These are phyloP conservation scores for Penicillium sp. DNA, from an alignment of 2,329 filamentous ascomycete genomes.

Conservation along the genomic window DNA sequence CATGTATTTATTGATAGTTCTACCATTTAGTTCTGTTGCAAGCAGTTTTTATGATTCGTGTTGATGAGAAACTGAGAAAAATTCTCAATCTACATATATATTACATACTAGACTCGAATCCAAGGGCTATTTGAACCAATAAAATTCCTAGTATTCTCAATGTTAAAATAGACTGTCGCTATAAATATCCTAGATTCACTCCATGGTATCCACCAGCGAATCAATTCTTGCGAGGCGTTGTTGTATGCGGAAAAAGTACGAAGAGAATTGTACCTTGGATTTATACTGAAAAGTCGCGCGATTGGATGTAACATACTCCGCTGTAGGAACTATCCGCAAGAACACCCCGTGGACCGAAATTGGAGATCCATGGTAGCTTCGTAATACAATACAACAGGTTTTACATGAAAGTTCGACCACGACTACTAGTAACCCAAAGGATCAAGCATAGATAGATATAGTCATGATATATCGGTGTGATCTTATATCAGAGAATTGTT, in stretches of 20 bases:
- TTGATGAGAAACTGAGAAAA: background rate
- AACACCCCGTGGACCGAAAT: background rate
- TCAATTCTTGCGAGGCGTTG: background rate
- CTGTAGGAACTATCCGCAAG: background rate
- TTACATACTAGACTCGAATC: background rate
- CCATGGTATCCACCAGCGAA: background rate
- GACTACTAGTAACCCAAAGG: background rate
- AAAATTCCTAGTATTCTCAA: too few relatives aligned
- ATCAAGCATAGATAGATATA: background rate
- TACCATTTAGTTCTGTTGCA: background rate
- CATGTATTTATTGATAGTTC: background rate
- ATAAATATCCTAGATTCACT: background rate
- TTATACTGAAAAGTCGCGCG: background rate
- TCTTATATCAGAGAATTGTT: background rate
- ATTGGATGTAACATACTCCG: constrained; percentile 10
- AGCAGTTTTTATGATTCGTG: background rate
- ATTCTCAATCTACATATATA: too few relatives aligned
- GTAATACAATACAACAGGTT: background rate
- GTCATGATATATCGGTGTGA: too few relatives aligned
- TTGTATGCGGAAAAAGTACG: background rate
- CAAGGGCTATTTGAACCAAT: background rate
- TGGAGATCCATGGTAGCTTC: background rate
- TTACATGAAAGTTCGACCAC: background rate
- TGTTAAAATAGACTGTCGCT: background rate
- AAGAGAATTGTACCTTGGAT: background rate